These are phyloP conservation scores for Colletotrichum brevisporum DNA, from an alignment of 2,329 filamentous ascomycete species.

Conservation along the genomic window DNA sequence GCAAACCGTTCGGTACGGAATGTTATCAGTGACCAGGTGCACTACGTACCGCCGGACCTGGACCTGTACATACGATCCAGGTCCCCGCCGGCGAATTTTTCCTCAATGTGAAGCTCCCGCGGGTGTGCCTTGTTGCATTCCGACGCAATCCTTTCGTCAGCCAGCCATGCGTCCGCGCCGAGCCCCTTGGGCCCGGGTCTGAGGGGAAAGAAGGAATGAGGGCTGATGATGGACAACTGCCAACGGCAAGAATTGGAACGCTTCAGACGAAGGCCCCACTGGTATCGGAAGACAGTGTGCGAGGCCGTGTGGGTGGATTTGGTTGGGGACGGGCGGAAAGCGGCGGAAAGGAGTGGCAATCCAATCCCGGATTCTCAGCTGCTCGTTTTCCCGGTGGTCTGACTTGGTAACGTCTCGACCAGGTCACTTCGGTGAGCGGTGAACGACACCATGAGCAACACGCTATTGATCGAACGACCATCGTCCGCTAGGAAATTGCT, in stretches of 20 bases:
- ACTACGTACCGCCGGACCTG: no score
- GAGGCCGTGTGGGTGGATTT: neutral
- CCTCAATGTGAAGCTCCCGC: constrained; percentile 17
- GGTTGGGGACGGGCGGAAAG: neutral
- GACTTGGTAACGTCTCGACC: constrained; percentile 8
- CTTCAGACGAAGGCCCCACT: constrained; percentile 19
- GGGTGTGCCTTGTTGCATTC: constrained; percentile 25
- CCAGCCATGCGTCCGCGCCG: neutral
- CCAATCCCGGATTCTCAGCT: constrained; percentile 9
- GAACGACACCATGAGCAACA: neutral
- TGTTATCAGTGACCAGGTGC: no score
- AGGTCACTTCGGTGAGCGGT: constrained; percentile 23
- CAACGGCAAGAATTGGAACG: constrained; percentile 16
- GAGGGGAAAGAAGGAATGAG: neutral
- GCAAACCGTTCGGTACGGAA: neutral
- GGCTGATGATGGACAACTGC: constrained; percentile 11
- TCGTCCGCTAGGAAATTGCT: constrained; percentile 29
- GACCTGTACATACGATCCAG: neutral
- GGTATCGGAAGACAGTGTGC: constrained; percentile 29
- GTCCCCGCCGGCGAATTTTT: constrained; percentile 20
- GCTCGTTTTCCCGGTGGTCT: constrained; percentile 14
- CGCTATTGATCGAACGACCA: constrained; percentile 19
- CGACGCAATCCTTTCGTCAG: constrained; percentile 18
- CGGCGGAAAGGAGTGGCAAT: constrained; percentile 23
- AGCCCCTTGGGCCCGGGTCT: no score